Percentiles rank a stretch among this genome's conserved stretches.
Evolutionary conservation across 2,329 filamentous ascomycete genomes (phyloP).

Genomic region (Fusarium sp.): DNA sequence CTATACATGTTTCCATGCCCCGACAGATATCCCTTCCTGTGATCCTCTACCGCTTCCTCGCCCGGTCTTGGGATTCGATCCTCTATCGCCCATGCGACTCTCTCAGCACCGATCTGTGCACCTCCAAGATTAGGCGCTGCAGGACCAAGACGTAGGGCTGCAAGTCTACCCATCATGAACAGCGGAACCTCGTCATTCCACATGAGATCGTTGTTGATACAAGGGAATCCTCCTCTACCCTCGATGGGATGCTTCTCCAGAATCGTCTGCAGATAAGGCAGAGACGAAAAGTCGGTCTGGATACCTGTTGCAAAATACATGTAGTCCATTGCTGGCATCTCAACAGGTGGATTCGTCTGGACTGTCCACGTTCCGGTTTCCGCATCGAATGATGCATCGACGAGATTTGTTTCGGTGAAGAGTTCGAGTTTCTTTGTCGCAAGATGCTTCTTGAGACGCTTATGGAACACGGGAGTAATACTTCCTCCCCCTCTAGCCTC

Average conservation of each 20-base stretch:
- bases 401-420: slow-evolving; percentile 68
- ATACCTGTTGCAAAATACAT: slow-evolving; percentile 83
- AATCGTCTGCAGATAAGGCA: slow-evolving; percentile 73
- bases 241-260: slow-evolving; percentile 70
- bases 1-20: slow-evolving; percentile 54
- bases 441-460: slow-evolving; percentile 72
- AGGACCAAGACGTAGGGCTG: slow-evolving; percentile 75
- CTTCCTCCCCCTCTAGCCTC: slow-evolving; percentile 80
- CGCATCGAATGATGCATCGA: slow-evolving; percentile 62
- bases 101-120: slow-evolving; percentile 77
- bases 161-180: slow-evolving; percentile 77
- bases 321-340: slow-evolving; percentile 71
- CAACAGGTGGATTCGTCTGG: slow-evolving; percentile 64
- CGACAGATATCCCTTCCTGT: slow-evolving; percentile 48
- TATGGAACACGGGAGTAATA: slow-evolving; percentile 76
- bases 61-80: slow-evolving; percentile 57
- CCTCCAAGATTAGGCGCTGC: slow-evolving; percentile 80
- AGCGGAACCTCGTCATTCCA: slow-evolving; percentile 80
- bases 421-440: slow-evolving; percentile 64
- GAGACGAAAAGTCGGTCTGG: slow-evolving; percentile 68
- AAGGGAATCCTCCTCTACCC: slow-evolving; percentile 74
- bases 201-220: slow-evolving; percentile 80
- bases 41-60: slow-evolving; percentile 19
- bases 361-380: slow-evolving; percentile 54
- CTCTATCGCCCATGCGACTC: slow-evolving; percentile 77